phyloP scores from a whole-genome alignment of 257 asterid genomes.

The Nicotiana tomentosiformis region DNA sequence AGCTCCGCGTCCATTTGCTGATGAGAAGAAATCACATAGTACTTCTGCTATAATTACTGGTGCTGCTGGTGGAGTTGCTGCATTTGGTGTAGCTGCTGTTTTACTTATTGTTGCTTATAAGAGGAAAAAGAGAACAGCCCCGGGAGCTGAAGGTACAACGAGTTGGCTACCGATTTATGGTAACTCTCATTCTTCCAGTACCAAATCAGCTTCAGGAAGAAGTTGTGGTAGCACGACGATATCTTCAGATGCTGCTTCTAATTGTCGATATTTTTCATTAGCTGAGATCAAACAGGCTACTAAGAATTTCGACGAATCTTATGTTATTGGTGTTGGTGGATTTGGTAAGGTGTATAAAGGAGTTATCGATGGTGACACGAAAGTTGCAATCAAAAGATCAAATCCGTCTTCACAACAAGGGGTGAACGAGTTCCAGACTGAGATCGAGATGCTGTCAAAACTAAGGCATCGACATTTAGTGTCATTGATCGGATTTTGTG shows the following conservation, averaged over 20 bases:
- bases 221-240: slow-evolving; percentile 42
- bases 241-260: slow-evolving; percentile 73
- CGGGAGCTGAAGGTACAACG: slow-evolving; percentile 29
- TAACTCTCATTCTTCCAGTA: slow-evolving; percentile 38
- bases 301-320: slow-evolving; percentile 71
- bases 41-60: slow-evolving; percentile 39
- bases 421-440: slow-evolving; percentile 75
- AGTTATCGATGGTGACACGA: slow-evolving; percentile 42
- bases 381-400: slow-evolving; percentile 81
- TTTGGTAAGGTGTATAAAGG: slow-evolving; percentile 91
- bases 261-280: slow-evolving; percentile 73
- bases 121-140: slow-evolving; percentile 28
- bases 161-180: slow-evolving; percentile 87
- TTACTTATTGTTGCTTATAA: slow-evolving; percentile 38
- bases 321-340: slow-evolving; percentile 94
- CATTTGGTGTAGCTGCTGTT: slow-evolving; percentile 61
- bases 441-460: slow-evolving; percentile 78
- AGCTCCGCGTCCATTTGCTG: slow-evolving; percentile 20
- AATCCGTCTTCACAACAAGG: slow-evolving; percentile 94
- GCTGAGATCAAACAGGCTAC: slow-evolving; percentile 67
- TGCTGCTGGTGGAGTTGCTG: slow-evolving; percentile 85
- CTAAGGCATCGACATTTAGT: slow-evolving; percentile 76
- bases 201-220: slow-evolving; percentile 42
- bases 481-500: slow-evolving; percentile 80
- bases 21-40: slow-evolving; percentile 1